Base-by-base conservation (phyloP, 2,329 filamentous ascomycete genomes). In the Pyrenophora teres region DNA sequence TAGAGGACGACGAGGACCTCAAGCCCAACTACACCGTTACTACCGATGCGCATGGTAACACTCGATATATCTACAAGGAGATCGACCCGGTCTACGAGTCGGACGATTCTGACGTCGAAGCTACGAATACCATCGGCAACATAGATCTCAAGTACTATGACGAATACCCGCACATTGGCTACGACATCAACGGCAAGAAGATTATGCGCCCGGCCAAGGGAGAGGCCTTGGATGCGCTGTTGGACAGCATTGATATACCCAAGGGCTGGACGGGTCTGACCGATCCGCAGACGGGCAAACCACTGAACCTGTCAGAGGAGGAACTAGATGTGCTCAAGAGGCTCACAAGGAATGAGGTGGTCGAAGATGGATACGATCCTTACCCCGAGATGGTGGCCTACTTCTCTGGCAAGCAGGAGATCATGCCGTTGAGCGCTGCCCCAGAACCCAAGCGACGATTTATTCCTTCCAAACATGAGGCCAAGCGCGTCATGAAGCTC, bases 101-200 rank as follows among this genome's bases (percentile, higher is more conserved):
- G 1, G 95, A 99, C 76, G 93, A 97, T 70, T 89, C 89, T 3
- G 93, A 97, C 72, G 85, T 88, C 56, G 88, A 85, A 49, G 84
- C 87, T 23, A 81, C 81, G 44, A 99, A 99, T 77, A 97, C 94
- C 0, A 97, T 99, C 66, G 95, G 94, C 62, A 82, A 97, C 71
- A 99, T 99, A 54, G 90, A 92, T 4, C 79, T 97, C 42, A 88
- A 89, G 3, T 97, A 96, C 77, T 99, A 99, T 79, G 94, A 99
- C 73, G 89, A 90, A 31, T 99, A 97, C 72, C 94, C 94, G 43
- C 94, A 99, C 73, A 97, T 99, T 71, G 94, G 94, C 53, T 99
- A 99, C 77, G 90, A 97, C 67, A 97, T 99, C 78, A 96, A 99
- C 74, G 94, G 94, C 74, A 97, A 95, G 83, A 95, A 90, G 75